These are phyloP conservation scores for Pachysandra terminalis DNA, from an alignment of 164 flowering plant species.

Conservation along the genomic window DNA sequence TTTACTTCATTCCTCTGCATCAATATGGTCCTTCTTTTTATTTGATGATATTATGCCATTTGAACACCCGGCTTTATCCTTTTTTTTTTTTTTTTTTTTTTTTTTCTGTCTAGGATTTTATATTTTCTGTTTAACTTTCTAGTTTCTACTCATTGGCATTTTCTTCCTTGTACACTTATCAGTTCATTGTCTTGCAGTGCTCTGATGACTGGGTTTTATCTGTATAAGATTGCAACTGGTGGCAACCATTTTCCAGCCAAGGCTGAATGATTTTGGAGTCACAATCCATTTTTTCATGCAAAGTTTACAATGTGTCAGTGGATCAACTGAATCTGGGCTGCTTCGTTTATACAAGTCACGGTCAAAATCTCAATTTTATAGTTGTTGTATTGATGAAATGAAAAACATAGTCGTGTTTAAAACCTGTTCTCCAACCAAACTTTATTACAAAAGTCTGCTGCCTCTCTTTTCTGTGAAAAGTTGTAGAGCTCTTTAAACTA, in stretches of 20 bases:
- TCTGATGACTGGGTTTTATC: constrained; percentile 54
- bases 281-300: too few species aligned
- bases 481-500: too few species aligned
- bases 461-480: too few species aligned
- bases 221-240: constrained; percentile 52
- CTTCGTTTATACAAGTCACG: too few species aligned
- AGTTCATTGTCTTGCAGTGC: constrained; percentile 33
- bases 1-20: not conserved
- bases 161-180: not conserved
- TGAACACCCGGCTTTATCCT: not conserved
- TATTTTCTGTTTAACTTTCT: too few species aligned
- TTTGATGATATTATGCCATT: not conserved
- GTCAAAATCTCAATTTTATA: too few species aligned
- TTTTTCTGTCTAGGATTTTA: not conserved
- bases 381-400: too few species aligned
- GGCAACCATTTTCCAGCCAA: constrained; percentile 59
- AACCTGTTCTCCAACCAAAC: too few species aligned
- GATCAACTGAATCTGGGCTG: too few species aligned
- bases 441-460: too few species aligned
- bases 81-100: not conserved
- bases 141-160: not conserved
- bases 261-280: constrained; percentile 32
- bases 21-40: not conserved
- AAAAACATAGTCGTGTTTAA: too few species aligned
- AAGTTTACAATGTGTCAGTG: too few species aligned